Percentiles rank a stretch among this genome's conserved stretches.
Conservation (phyloP, 1,284 basidiomycete species). For the Salmacisia buchloeana region DNA sequence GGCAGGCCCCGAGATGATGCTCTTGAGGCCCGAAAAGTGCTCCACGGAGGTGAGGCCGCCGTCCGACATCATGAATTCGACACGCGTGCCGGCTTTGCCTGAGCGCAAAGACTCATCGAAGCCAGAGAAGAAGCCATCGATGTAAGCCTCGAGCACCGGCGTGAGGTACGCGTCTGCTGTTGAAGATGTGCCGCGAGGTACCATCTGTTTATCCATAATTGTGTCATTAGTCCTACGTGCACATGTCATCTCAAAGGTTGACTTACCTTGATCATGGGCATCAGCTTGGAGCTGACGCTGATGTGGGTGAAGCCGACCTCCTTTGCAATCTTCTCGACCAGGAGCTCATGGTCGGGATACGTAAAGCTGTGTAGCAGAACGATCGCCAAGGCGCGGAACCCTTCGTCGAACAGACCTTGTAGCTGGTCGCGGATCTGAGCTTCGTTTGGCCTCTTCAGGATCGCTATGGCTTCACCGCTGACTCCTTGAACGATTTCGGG, state of each 20-base stretch:
- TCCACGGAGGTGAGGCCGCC: constrained; percentile 79
- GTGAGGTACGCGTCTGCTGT: constrained; percentile 96
- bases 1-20: constrained; percentile 78
- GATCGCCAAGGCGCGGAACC: constrained; percentile 77
- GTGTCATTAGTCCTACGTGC: neutral
- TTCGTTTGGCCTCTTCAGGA: constrained; percentile 64
- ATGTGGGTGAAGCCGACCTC: constrained; percentile 78
- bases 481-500: constrained; percentile 70
- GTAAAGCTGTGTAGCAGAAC: constrained; percentile 89
- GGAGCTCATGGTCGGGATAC: constrained; percentile 71
- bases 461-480: constrained; percentile 83
- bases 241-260: neutral
- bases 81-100: constrained; percentile 45
- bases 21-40: constrained; percentile 81
- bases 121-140: constrained; percentile 86
- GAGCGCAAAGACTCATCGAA: constrained; percentile 69
- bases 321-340: constrained; percentile 68
- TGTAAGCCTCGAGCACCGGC: constrained; percentile 74
- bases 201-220: constrained; percentile 57
- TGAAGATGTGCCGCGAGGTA: constrained; percentile 81
- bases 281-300: constrained; percentile 77
- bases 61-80: constrained; percentile 49
- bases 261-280: constrained; percentile 70
- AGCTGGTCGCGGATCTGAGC: constrained; percentile 57
- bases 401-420: constrained; percentile 64